Percentiles rank a stretch among this genome's conserved stretches.
Evolutionary conservation across 2,329 filamentous ascomycete species (phyloP).

Genomic region (Hysterium pulicare): DNA sequence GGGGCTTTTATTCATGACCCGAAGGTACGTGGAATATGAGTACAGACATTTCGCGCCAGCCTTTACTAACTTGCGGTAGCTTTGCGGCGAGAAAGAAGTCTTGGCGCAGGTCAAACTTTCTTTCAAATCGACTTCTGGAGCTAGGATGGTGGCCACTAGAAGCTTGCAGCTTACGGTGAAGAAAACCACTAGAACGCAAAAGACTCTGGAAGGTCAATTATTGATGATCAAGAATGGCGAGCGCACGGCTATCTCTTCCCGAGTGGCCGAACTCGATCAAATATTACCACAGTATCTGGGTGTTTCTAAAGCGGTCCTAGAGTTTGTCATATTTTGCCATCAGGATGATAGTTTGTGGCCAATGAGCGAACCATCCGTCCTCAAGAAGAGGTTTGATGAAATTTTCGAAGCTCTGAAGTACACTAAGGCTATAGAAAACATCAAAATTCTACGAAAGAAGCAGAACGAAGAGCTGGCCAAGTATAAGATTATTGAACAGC

Average conservation of each 20-base stretch:
- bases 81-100: conserved; percentile 83
- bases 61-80: conserved; percentile 38
- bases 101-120: conserved; percentile 87
- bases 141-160: conserved; percentile 77
- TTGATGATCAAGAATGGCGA: conserved; percentile 76
- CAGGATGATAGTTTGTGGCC: conserved; percentile 98
- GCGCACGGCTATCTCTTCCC: conserved; percentile 72
- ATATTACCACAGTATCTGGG: conserved; percentile 83
- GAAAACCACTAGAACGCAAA: conserved; percentile 71
- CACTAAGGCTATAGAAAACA: conserved; percentile 93
- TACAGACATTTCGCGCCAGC: background rate
- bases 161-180: conserved; percentile 84
- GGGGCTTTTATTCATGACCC: conserved; percentile 97
- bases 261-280: conserved; percentile 75
- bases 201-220: conserved; percentile 79
- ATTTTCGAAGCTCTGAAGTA: conserved; percentile 98
- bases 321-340: conserved; percentile 97
- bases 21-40: conserved; percentile 53
- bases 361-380: conserved; percentile 75
- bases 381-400: conserved; percentile 95
- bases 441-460: conserved; percentile 81
- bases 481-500: conserved; percentile 70
- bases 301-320: conserved; percentile 83
- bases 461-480: conserved; percentile 72
- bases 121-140: conserved; percentile 75